Evolutionary conservation across 2,329 filamentous ascomycete species (phyloP).

Genomic region (Orbilia ellipsospora): DNA sequence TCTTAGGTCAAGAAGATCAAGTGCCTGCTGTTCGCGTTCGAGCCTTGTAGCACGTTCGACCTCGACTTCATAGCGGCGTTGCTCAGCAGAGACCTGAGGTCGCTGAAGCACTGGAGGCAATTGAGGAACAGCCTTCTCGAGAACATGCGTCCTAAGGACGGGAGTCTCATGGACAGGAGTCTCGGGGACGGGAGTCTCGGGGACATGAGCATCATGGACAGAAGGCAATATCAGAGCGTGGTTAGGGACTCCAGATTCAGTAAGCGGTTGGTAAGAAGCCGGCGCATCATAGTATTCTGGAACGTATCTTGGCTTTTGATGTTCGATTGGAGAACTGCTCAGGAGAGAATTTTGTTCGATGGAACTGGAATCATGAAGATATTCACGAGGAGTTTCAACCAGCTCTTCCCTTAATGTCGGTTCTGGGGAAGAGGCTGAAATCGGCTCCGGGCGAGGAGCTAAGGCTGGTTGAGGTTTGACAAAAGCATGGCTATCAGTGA

Average conservation of each 20-base stretch:
- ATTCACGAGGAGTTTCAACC: no score
- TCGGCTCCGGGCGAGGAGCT: no score
- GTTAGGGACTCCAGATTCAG: neutral
- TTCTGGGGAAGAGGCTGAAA: no score
- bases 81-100: constrained; percentile 32
- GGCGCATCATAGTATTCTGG: neutral
- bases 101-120: neutral
- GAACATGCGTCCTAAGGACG: neutral
- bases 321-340: no score
- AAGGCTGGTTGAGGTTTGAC: no score
- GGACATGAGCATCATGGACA: neutral
- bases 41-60: constrained; percentile 28
- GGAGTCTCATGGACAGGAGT: neutral
- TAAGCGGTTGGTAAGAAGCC: neutral
- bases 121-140: neutral
- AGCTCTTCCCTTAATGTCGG: no score
- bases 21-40: constrained; percentile 37
- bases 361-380: no score
- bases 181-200: neutral
- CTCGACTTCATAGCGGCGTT: constrained; percentile 50
- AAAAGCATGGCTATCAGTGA: no score
- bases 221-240: neutral
- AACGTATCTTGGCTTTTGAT: constrained; percentile 1
- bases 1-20: constrained; percentile 38
- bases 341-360: no score